Evolutionary conservation across 352 stramenopile species (phyloP).

Genomic region (Phytophthora pisi): DNA sequence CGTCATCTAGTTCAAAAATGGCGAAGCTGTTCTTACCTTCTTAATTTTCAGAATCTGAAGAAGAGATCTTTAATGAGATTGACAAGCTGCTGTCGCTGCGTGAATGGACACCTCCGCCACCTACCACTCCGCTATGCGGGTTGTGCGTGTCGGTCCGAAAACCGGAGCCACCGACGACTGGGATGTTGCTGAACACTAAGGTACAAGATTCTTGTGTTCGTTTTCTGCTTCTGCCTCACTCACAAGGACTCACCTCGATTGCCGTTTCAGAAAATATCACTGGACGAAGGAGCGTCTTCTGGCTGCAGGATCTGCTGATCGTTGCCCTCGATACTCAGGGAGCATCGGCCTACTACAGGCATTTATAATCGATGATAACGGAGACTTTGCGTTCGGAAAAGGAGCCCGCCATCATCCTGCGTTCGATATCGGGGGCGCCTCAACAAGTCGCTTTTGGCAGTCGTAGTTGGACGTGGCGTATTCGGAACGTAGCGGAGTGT

Average conservation of each 20-base stretch:
- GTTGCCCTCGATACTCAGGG: background rate
- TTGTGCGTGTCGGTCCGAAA: constrained; percentile 35
- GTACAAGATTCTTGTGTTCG: constrained; percentile 8
- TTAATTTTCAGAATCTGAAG: constrained; percentile 58
- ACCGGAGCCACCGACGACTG: constrained; percentile 16
- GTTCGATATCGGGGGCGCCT: too few species aligned
- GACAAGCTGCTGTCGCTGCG: constrained; percentile 61
- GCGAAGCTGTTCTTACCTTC: background rate
- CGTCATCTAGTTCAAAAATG: background rate
- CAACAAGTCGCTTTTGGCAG: too few species aligned
- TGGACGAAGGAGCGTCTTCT: constrained; percentile 20
- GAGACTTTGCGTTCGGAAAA: background rate
- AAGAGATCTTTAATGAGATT: constrained; percentile 79
- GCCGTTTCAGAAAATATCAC: constrained; percentile 18
- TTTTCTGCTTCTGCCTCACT: background rate
- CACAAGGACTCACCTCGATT: constrained; percentile 3
- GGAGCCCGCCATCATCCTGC: too few species aligned
- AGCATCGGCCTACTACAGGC: background rate
- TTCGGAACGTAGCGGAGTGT: too few species aligned
- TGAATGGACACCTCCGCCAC: constrained; percentile 56
- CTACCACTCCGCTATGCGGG: constrained; percentile 42
- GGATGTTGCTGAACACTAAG: constrained; percentile 27
- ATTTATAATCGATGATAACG: background rate
- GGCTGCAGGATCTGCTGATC: constrained; percentile 35
- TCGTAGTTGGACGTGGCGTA: too few species aligned